Percentiles rank a stretch among this genome's conserved stretches.
phyloP scores from a whole-genome alignment of 2,329 filamentous ascomycete species.

The Xylaria sp. region DNA sequence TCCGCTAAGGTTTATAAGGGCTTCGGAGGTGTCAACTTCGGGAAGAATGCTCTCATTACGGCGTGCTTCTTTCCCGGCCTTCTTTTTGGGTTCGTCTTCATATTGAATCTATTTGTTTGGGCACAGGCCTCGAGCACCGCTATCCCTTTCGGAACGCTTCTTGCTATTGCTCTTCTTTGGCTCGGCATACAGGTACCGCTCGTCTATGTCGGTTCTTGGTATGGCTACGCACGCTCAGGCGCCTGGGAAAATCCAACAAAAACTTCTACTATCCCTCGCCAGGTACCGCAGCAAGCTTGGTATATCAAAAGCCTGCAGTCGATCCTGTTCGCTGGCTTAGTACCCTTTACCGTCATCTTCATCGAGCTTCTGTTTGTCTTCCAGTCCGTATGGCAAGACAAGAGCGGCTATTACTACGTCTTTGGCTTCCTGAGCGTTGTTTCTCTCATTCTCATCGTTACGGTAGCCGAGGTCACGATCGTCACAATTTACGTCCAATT shows the following conservation, averaged over 20 bases:
- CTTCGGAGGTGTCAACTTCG: constrained; percentile 79
- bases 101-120: constrained; percentile 91
- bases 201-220: constrained; percentile 83
- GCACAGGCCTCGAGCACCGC: constrained; percentile 89
- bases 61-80: constrained; percentile 83
- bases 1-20: constrained; percentile 85
- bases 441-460: constrained; percentile 76
- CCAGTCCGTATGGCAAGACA: constrained; percentile 89
- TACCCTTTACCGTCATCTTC: constrained; percentile 89
- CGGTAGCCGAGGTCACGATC: constrained; percentile 84
- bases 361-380: constrained; percentile 90
- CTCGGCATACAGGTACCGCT: constrained; percentile 87
- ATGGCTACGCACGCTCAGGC: constrained; percentile 74
- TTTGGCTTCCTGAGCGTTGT: constrained; percentile 87
- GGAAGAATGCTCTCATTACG: constrained; percentile 80
- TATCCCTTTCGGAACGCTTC: constrained; percentile 81
- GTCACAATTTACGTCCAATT: constrained; percentile 86
- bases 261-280: constrained; percentile 75
- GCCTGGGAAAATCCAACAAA: constrained; percentile 86
- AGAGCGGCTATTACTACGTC: constrained; percentile 91
- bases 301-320: constrained; percentile 73
- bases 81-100: constrained; percentile 77
- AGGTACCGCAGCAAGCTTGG: constrained; percentile 80
- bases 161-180: constrained; percentile 81
- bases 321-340: constrained; percentile 77